A percentile compares a stretch with the other conserved stretches of the same genome.
phyloP scores from a whole-genome alignment of 2,329 filamentous ascomycete genomes.

The Thyridium curvatum region DNA sequence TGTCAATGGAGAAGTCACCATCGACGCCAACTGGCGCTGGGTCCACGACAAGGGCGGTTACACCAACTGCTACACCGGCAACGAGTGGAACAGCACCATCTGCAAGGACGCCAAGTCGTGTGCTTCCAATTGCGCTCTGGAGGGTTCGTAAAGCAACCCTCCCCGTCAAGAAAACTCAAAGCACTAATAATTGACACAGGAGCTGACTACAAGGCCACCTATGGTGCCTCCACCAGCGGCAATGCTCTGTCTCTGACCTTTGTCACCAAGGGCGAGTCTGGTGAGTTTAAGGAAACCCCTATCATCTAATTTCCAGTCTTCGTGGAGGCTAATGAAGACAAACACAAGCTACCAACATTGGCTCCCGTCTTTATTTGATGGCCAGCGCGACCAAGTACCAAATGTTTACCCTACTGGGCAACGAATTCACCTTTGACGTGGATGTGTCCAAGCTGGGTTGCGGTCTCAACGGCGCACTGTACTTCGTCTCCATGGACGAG shows the following conservation, averaged over 20 bases:
- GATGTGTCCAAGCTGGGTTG: constrained; percentile 57
- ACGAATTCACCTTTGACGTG: constrained; percentile 61
- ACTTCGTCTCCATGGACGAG: constrained; percentile 41
- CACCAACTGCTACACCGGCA: constrained; percentile 44
- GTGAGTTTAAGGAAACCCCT: constrained; percentile 6
- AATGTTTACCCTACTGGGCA: constrained; percentile 51
- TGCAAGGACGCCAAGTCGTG: constrained; percentile 43
- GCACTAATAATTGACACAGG: constrained; percentile 3
- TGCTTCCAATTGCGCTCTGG: constrained; percentile 48
- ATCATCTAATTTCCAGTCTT: not conserved
- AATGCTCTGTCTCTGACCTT: constrained; percentile 41
- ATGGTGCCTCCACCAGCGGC: constrained; percentile 44
- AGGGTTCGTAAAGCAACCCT: constrained; percentile 25
- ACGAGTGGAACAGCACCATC: constrained; percentile 37
- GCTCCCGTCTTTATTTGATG: constrained; percentile 25
- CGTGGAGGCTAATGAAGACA: too few relatives aligned
- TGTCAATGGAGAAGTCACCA: constrained; percentile 38
- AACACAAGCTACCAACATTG: constrained; percentile 25
- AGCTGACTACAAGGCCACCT: constrained; percentile 45
- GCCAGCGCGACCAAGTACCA: constrained; percentile 21
- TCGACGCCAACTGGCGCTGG: constrained; percentile 56
- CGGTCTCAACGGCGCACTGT: constrained; percentile 57
- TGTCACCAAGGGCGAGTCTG: constrained; percentile 31
- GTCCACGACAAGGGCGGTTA: constrained; percentile 38
- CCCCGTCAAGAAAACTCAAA: not conserved